Conservation (phyloP, 1,284 basidiomycete genomes). For the Ustilago crameri region DNA sequence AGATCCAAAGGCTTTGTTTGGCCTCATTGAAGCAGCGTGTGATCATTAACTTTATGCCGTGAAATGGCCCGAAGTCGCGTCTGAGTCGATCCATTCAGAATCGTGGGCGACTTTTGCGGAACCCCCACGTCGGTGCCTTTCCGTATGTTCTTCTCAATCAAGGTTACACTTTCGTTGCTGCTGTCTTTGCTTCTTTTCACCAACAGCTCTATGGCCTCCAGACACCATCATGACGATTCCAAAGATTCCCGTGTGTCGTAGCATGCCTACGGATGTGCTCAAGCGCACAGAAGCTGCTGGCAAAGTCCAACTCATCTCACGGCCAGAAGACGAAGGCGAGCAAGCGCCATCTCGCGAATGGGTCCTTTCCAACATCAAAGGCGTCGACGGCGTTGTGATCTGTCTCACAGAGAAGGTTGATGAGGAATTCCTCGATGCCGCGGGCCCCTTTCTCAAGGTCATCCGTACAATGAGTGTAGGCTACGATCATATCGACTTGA, state of each 20-base stretch:
- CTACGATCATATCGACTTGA: constrained; percentile 81
- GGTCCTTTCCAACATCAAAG: constrained; percentile 80
- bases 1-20: too few species aligned
- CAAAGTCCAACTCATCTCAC: constrained; percentile 72
- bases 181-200: too few species aligned
- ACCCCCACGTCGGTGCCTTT: too few species aligned
- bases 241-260: constrained; percentile 35
- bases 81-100: too few species aligned
- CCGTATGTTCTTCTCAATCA: too few species aligned
- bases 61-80: too few species aligned
- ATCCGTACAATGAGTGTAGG: constrained; percentile 81
- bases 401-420: constrained; percentile 82
- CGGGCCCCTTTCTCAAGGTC: constrained; percentile 74
- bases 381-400: constrained; percentile 76
- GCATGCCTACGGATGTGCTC: constrained; percentile 38
- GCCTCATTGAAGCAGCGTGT: too few species aligned
- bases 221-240: constrained; percentile 21
- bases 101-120: too few species aligned
- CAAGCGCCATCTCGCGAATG: constrained; percentile 73
- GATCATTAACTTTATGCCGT: too few species aligned
- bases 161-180: too few species aligned
- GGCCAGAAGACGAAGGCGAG: constrained; percentile 74
- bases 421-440: constrained; percentile 54
- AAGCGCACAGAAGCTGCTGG: constrained; percentile 26
- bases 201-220: too few species aligned